A percentile compares a stretch with the other conserved stretches of the same genome.
Conservation (phyloP, 495 filamentous ascomycete genomes). For the Astrothelium subdiscretum region DNA sequence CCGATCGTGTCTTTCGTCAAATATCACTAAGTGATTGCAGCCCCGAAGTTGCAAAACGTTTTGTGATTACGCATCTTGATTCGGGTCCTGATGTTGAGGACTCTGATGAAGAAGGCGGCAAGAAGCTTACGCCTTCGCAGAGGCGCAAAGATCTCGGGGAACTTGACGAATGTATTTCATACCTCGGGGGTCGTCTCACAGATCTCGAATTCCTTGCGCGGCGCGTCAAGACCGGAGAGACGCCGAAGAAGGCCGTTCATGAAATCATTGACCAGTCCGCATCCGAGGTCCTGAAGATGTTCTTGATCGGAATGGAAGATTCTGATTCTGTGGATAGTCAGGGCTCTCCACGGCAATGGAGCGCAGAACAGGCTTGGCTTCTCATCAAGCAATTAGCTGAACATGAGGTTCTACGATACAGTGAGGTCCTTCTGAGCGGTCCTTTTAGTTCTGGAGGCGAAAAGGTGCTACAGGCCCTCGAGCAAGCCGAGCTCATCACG, state of each 20-base stretch:
- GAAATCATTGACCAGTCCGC: constrained; percentile 83
- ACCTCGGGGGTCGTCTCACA: constrained; percentile 78
- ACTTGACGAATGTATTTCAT: constrained; percentile 70
- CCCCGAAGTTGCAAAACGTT: constrained; percentile 74
- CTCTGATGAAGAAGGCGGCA: constrained; percentile 23
- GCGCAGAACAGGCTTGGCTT: constrained; percentile 77
- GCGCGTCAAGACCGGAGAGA: constrained; percentile 83
- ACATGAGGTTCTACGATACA: constrained; percentile 57
- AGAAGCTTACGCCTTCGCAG: constrained; percentile 28
- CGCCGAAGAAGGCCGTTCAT: constrained; percentile 66
- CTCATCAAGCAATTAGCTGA: constrained; percentile 62
- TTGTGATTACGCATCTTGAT: constrained; percentile 73
- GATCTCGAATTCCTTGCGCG: constrained; percentile 89
- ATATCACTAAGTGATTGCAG: constrained; percentile 77
- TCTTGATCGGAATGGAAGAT: constrained; percentile 50
- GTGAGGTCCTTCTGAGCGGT: constrained; percentile 64
- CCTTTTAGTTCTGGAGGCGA: constrained; percentile 63
- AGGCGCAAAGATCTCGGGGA: constrained; percentile 40
- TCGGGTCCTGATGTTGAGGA: constrained; percentile 30
- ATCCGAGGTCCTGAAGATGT: constrained; percentile 88
- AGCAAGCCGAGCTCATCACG: constrained; percentile 78
- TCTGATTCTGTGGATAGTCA: not conserved
- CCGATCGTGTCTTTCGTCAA: constrained; percentile 80
- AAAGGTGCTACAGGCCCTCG: constrained; percentile 60
- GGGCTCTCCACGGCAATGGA: constrained; percentile 45